phyloP scores from a whole-genome alignment of 2,329 filamentous ascomycete genomes.

The Periglandula ipomoeae region DNA sequence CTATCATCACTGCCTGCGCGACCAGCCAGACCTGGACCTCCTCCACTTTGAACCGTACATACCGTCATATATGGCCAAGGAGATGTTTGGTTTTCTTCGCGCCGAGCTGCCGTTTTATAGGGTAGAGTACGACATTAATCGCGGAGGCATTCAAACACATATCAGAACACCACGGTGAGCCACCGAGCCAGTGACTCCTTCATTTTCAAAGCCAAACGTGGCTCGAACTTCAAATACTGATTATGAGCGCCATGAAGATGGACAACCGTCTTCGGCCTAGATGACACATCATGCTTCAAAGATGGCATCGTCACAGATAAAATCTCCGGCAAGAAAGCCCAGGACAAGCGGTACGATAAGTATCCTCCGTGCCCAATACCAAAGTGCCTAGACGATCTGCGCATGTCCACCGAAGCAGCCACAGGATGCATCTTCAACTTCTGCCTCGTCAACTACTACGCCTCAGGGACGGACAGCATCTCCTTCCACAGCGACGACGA shows the following conservation, averaged over 20 bases:
- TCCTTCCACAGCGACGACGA: constrained; percentile 76
- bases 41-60: constrained; percentile 70
- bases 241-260: constrained; percentile 22
- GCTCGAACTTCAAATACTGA: too few species aligned
- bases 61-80: constrained; percentile 41
- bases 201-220: too few species aligned
- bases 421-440: constrained; percentile 67
- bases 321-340: constrained; percentile 30
- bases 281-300: constrained; percentile 54
- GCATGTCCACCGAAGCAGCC: constrained; percentile 52
- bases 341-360: constrained; percentile 43
- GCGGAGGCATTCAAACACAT: constrained; percentile 51
- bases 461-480: constrained; percentile 67
- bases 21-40: constrained; percentile 60
- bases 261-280: constrained; percentile 49
- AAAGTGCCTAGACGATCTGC: constrained; percentile 55
- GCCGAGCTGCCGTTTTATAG: constrained; percentile 66
- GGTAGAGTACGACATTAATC: constrained; percentile 63
- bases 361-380: constrained; percentile 63
- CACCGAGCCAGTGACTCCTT: too few species aligned
- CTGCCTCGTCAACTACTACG: constrained; percentile 76
- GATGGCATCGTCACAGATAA: constrained; percentile 32
- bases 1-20: constrained; percentile 39
- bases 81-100: constrained; percentile 63
- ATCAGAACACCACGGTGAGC: constrained; percentile 44